phyloP scores from a whole-genome alignment of 1,139 yeast species.

The Scheffersomyces illinoinensis region DNA sequence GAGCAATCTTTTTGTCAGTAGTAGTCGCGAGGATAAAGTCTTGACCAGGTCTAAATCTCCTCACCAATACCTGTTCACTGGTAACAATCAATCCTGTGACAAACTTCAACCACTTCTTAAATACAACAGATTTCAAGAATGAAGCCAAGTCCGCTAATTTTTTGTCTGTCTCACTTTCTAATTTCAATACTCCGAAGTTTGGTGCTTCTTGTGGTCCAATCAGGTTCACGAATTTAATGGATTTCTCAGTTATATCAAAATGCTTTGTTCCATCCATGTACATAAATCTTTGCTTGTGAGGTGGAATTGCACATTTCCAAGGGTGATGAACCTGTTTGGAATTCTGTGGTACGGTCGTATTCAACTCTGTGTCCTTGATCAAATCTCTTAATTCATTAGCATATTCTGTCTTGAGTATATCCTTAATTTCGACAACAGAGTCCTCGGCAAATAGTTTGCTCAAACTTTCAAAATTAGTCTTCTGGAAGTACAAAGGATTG shows the following conservation, averaged over 20 bases:
- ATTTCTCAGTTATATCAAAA: slow-evolving; percentile 29
- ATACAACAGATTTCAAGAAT: slow-evolving; percentile 60
- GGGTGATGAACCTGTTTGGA: slow-evolving; percentile 63
- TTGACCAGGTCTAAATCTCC: slow-evolving; percentile 93
- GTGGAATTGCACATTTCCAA: slow-evolving; percentile 92
- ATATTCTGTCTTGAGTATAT: slow-evolving; percentile 60
- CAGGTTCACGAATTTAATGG: slow-evolving; percentile 28
- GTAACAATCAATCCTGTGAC: slow-evolving; percentile 67
- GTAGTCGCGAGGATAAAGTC: slow-evolving; percentile 93
- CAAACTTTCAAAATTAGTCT: slow-evolving; percentile 42
- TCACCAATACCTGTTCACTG: slow-evolving; percentile 66
- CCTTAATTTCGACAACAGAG: slow-evolving; percentile 67
- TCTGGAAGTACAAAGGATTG: slow-evolving; percentile 54
- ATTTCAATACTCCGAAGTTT: slow-evolving; percentile 42
- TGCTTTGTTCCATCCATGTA: slow-evolving; percentile 70
- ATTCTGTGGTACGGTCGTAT: slow-evolving; percentile 56
- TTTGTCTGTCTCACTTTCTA: slow-evolving; percentile 17
- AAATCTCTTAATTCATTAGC: slow-evolving; percentile 46
- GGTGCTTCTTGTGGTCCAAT: slow-evolving; percentile 53
- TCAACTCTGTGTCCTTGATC: slow-evolving; percentile 56
- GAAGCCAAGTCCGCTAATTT: slow-evolving; percentile 55
- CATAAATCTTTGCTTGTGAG: slow-evolving; percentile 87
- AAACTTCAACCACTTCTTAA: slow-evolving; percentile 66
- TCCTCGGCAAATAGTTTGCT: slow-evolving; percentile 59
- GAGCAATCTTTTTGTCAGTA: slow-evolving; percentile 48